A percentile compares a stretch with the other conserved stretches of the same genome.
phyloP scores from a whole-genome alignment of 2,329 filamentous ascomycete genomes.

The Xenosphaeropsis pyriputrescens region DNA sequence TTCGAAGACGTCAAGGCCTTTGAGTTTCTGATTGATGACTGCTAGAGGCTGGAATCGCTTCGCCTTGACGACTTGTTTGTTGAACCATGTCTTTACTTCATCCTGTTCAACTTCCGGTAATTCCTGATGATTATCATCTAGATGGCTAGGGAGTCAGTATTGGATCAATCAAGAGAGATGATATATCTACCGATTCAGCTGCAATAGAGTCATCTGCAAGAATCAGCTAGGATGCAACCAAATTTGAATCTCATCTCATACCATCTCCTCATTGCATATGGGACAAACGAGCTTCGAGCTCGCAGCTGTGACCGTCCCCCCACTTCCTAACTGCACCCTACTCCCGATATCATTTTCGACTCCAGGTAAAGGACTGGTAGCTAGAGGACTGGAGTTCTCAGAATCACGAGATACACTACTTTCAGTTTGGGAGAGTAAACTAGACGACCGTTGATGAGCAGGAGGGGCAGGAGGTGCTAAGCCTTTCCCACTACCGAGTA shows the following conservation, averaged over 20 bases:
- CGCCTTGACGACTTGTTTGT: slow-evolving; percentile 60
- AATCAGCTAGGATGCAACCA: slow-evolving; percentile 7
- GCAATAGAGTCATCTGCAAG: slow-evolving; percentile 71
- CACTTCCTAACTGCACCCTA: slow-evolving; percentile 58
- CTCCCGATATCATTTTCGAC: slow-evolving; percentile 67
- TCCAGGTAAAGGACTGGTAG: slow-evolving; percentile 51
- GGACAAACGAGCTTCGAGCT: slow-evolving; percentile 71
- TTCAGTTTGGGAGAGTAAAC: slow-evolving; percentile 38
- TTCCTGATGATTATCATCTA: slow-evolving; percentile 61
- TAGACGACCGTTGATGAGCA: slow-evolving; percentile 18
- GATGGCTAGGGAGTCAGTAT: slow-evolving; percentile 34
- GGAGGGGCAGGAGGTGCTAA: slow-evolving; percentile 50
- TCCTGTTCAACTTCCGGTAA: slow-evolving; percentile 59
- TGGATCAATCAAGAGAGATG: slow-evolving; percentile 12
- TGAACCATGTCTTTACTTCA: slow-evolving; percentile 69
- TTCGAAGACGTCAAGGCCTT: slow-evolving; percentile 62
- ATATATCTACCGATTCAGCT: slow-evolving; percentile 59
- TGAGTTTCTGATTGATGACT: slow-evolving; percentile 61
- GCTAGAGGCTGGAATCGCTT: slow-evolving; percentile 63
- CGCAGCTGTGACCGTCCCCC: slow-evolving; percentile 33
- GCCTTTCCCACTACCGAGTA: slow-evolving; percentile 75
- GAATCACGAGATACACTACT: slow-evolving; percentile 72
- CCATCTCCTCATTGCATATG: slow-evolving; percentile 99
- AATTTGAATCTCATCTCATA: slow-evolving; percentile 22
- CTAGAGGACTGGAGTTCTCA: slow-evolving; percentile 40